Percentiles rank a stretch among this genome's conserved stretches.
These are phyloP conservation scores for Kwoniella europaea DNA, from an alignment of 768 basidiomycete genomes.

Conservation along the genomic window DNA sequence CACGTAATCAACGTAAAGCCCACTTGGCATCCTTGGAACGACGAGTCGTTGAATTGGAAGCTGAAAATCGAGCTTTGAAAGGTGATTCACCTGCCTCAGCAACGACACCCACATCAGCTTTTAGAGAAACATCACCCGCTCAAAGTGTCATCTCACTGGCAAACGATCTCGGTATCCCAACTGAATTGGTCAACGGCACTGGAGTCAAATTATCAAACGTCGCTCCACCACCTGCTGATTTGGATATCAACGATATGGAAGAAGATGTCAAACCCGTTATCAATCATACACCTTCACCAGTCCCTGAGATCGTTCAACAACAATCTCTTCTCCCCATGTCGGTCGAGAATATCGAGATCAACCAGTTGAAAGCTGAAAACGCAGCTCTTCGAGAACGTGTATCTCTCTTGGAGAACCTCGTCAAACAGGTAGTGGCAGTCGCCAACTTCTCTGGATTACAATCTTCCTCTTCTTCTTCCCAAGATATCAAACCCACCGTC, in stretches of 20 bases:
- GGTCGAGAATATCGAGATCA: neutral
- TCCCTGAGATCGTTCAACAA: neutral
- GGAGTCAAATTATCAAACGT: slow-evolving; percentile 47
- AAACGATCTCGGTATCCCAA: slow-evolving; percentile 33
- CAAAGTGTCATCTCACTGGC: slow-evolving; percentile 35
- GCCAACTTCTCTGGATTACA: slow-evolving; percentile 37
- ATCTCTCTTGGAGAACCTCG: slow-evolving; percentile 41
- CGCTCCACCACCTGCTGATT: slow-evolving; percentile 41
- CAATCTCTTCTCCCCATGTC: neutral
- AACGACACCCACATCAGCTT: slow-evolving; percentile 6
- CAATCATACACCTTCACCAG: slow-evolving; percentile 4
- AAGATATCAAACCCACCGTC: neutral
- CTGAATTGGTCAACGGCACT: slow-evolving; percentile 27
- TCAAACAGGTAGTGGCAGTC: slow-evolving; percentile 45
- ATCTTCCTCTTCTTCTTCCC: neutral
- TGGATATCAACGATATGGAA: slow-evolving; percentile 4
- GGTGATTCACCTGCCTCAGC: slow-evolving; percentile 13
- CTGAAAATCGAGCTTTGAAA: slow-evolving; percentile 69
- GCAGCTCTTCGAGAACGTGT: slow-evolving; percentile 42
- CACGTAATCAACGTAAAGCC: slow-evolving; percentile 84
- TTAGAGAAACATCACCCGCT: slow-evolving; percentile 33
- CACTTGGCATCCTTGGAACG: slow-evolving; percentile 74
- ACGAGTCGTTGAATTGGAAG: slow-evolving; percentile 74
- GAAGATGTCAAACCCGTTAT: slow-evolving; percentile 44
- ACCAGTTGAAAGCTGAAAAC: slow-evolving; percentile 37